Percentiles rank a stretch among this genome's conserved stretches.
Evolutionary conservation across 192 early-diverging fungal genomes (phyloP).

Genomic region (Borealophlyctis nickersoniae): DNA sequence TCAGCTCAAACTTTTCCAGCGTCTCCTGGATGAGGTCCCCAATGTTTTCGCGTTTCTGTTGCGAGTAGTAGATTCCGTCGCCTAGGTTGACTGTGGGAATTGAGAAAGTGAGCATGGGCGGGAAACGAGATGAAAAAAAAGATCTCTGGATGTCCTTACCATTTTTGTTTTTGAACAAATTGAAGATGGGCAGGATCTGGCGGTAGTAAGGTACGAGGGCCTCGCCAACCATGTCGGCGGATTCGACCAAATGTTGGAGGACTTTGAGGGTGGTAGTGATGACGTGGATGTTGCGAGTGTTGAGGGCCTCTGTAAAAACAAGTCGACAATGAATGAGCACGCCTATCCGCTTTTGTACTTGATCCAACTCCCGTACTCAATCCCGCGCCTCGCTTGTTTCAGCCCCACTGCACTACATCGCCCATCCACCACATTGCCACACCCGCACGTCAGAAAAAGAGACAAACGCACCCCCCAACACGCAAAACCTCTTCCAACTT

Average conservation of each 20-base stretch:
- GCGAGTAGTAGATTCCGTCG: conserved; percentile 64
- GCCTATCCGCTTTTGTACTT: neutral
- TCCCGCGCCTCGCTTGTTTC: no score
- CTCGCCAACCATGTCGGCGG: conserved; percentile 63
- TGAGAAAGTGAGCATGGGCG: conserved; percentile 1
- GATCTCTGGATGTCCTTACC: conserved; percentile 29
- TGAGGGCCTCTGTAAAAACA: conserved; percentile 53
- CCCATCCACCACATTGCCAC: no score
- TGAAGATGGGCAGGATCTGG: conserved; percentile 62
- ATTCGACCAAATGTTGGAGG: conserved; percentile 61
- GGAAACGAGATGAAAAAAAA: neutral
- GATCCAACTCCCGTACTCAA: no score
- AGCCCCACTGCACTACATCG: no score
- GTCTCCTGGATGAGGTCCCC: conserved; percentile 65
- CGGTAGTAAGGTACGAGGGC: conserved; percentile 63
- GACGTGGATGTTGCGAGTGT: conserved; percentile 62
- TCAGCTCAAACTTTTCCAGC: conserved; percentile 63
- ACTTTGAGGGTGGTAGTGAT: conserved; percentile 62
- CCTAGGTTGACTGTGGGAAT: conserved; percentile 56
- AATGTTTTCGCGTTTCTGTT: conserved; percentile 66
- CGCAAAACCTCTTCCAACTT: no score
- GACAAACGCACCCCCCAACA: no score
- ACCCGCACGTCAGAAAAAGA: no score
- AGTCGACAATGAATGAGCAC: neutral
- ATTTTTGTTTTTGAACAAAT: conserved; percentile 65